Conservation (phyloP, 345 rosid species). For the Eucalyptus marginata region DNA sequence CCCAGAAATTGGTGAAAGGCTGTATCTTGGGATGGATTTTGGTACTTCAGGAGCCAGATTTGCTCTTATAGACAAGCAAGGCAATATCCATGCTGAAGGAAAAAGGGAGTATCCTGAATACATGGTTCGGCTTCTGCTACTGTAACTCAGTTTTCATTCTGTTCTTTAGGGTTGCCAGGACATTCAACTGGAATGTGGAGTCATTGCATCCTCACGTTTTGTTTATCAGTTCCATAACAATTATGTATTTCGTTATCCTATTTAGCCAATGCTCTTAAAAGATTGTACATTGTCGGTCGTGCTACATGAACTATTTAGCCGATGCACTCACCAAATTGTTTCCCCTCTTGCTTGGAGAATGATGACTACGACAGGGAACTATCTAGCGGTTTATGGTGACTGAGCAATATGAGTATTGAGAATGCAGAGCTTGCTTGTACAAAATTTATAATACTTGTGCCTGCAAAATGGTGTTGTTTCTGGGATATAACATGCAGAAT, state of each 20-base stretch:
- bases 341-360: not conserved
- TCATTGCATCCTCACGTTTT: not conserved
- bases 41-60: conserved; percentile 93
- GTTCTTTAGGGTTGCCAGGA: not conserved
- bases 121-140: conserved; percentile 18
- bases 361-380: not conserved
- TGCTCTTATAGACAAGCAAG: conserved; percentile 60
- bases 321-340: not conserved
- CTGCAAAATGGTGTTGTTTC: not conserved
- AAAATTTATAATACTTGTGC: not conserved
- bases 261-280: not conserved
- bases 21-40: conserved; percentile 87
- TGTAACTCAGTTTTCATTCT: not conserved
- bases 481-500: not conserved
- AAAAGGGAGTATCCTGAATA: conserved; percentile 52
- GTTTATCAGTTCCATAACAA: not conserved
- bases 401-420: not conserved
- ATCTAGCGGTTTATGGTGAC: not conserved
- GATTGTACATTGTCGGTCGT: not conserved
- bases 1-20: conserved; percentile 15
- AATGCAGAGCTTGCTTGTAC: not conserved
- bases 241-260: not conserved
- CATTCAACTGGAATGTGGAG: not conserved
- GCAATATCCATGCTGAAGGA: conserved; percentile 45
- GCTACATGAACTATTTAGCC: not conserved